Base-by-base conservation (phyloP, 768 basidiomycete species). In the Kwoniella pini region DNA sequence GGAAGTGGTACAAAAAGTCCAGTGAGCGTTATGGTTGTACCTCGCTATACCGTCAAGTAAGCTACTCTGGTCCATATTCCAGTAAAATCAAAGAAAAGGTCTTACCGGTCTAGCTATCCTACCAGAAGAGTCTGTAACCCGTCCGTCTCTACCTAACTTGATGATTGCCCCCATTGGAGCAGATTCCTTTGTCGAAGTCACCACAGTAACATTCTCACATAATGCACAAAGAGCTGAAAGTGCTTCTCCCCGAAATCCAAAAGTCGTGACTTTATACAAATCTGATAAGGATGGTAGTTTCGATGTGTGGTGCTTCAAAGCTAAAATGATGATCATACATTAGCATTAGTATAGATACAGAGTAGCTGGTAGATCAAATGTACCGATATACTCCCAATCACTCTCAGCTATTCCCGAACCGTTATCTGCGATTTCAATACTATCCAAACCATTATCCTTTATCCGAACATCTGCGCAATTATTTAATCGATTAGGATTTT, bases 161-260 rank as follows among this genome's bases (percentile, higher is more conserved):
- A 99, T 81, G 21, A 84, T 79, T 4, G 86, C 85, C 1, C 92
- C 96, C 81, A 89, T 85, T 0, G 93, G 92, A 0, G 87, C 84
- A 2, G 85, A 86, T 7, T 81, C 77, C 19, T 82, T 81, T 0
- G 90, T 92, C 2, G 89, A 83, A 0, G 95, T 97, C 0, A 83
- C 83, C 48, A 97, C 82, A 0, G 80, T 81, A 11, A 97, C 84
- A 2, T 81, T 78, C 54, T 89, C 87, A 50, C 86, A 84, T 0
- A 96, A 79, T 1, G 90, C 90, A 72, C 94, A 99, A 0, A 99
- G 82, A 2, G 95, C 93, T 6, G 92, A 91, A 0, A 99, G 81
- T 0, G 96, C 96, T 79, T 99, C 96, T 15, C 96, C 96, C 36
- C 96, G 85, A 74, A 98, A 99, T 0, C 95, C 95, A 76, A 97